A percentile compares a stretch with the other conserved stretches of the same genome.
phyloP scores from a whole-genome alignment of 2,329 filamentous ascomycete genomes.

The Penicillium decumbens region DNA sequence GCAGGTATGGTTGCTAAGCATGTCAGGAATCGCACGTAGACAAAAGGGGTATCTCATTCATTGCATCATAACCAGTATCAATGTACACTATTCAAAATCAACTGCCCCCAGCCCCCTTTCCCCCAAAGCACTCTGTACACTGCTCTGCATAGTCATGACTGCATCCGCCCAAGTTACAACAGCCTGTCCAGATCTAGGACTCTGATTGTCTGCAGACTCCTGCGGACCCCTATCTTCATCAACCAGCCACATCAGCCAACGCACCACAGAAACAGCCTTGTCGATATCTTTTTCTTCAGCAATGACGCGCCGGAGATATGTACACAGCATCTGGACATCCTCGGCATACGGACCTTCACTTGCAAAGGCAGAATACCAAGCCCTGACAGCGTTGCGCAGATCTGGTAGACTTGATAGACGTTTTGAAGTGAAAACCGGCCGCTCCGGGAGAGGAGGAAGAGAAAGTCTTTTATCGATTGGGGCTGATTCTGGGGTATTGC shows the following conservation, averaged over 20 bases:
- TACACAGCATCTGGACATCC: conserved; percentile 69
- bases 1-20: too few relatives aligned
- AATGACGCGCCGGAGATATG: conserved; percentile 69
- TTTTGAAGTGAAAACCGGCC: conserved; percentile 59
- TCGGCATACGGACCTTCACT: conserved; percentile 71
- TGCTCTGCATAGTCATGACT: conserved; percentile 39
- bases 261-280: conserved; percentile 66
- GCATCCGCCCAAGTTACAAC: conserved; percentile 34
- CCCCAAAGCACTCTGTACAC: conserved; percentile 42
- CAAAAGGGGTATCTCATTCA: conserved; percentile 3
- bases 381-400: conserved; percentile 66
- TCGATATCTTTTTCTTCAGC: conserved; percentile 70
- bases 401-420: conserved; percentile 56
- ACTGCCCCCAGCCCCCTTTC: conserved; percentile 46
- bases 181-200: conserved; percentile 30
- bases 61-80: conserved; percentile 4
- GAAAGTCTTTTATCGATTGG: conserved; percentile 24
- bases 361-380: conserved; percentile 70
- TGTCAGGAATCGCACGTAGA: neutral
- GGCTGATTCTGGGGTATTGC: conserved; percentile 11
- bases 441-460: conserved; percentile 48
- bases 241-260: conserved; percentile 54
- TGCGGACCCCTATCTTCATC: conserved; percentile 31
- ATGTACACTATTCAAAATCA: conserved; percentile 34
- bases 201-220: conserved; percentile 32